Evolutionary conservation across 202 grass and related monocot species (phyloP), one percentile per base, ranked within the genome.

Genomic region (Panicum hallii): DNA sequence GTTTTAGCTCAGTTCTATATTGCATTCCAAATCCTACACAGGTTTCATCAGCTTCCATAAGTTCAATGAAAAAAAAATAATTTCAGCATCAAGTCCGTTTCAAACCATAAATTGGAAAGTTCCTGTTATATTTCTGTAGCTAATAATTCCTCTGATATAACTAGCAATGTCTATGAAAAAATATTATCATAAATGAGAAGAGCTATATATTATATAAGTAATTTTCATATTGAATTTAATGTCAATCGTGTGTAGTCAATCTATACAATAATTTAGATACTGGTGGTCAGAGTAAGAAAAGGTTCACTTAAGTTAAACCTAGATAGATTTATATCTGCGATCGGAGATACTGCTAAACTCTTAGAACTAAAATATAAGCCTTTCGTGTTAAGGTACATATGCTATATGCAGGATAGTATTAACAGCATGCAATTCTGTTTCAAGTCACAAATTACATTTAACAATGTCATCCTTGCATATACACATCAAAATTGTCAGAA

Each of bases 381-480:
- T 20, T 55, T 47, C 52, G 19, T 50, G 72, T 63, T 63, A 73
- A 70, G 23, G 60, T 36, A 54, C 22, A 82, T 7, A 36, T 53
- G 4, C 0, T 12, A 50, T 50, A 40, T 52, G 44, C 5, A 80
- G 48, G 50, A 40, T 32, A 70, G 3, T 70, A 76, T 42, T 5
- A 40, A 30, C 57, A 70, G 10, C 4, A 13, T 45, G 7, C 63
- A 47, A 56, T 32, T 67, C 19, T 47, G 0, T 11, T 56, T 32
- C 58, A 83, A 28, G 13, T 43, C 22, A 75, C 17, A 55, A 50
- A 42, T 17, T 54, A 41, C 0, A 5, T 42, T 5, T 19, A 79
- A 23, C 30, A 36, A 53, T 3, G 11, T 0, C 30, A 54, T 11
- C 47, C 20, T 69, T 68, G 54, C 23, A 69, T 23, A 80, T 67